Percentiles rank a stretch among this genome's conserved stretches.
phyloP scores from a whole-genome alignment of 148 eudicot species.

The Heliosperma pusillum region DNA sequence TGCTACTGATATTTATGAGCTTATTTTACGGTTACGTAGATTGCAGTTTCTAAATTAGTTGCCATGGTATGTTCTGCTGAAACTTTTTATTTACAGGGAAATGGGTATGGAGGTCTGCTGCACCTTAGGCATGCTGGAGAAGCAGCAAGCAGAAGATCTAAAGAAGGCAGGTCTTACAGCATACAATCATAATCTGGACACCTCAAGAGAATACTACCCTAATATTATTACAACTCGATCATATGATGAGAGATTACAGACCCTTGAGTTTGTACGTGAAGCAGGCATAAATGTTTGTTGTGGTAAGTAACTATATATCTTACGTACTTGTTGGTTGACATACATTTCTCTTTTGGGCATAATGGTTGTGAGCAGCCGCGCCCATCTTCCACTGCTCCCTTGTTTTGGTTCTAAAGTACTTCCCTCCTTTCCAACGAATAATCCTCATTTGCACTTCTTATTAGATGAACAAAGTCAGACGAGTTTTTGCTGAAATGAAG shows the following conservation, averaged over 20 bases:
- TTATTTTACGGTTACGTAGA: neutral
- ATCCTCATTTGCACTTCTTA: too few relatives aligned
- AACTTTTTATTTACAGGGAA: conserved; percentile 45
- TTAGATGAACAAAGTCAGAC: too few relatives aligned
- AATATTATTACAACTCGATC: conserved; percentile 88
- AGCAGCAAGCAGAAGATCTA: conserved; percentile 89
- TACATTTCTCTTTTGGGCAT: neutral
- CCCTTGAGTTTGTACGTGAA: conserved; percentile 85
- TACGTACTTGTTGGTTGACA: neutral
- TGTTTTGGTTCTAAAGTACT: neutral
- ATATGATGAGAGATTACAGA: conserved; percentile 89
- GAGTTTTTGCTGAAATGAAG: too few relatives aligned
- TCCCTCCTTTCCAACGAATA: too few relatives aligned
- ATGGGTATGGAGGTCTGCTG: conserved; percentile 99
- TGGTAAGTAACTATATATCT: conserved; percentile 45
- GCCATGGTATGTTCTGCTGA: conserved; percentile 5
- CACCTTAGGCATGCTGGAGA: conserved; percentile 97
- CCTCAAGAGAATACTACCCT: conserved; percentile 94
- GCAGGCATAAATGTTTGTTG: conserved; percentile 97
- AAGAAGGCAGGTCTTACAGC: conserved; percentile 97
- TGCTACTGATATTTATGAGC: neutral
- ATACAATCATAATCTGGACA: conserved; percentile 97
- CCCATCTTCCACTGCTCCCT: neutral
- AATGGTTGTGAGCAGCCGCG: neutral
- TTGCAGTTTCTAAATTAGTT: neutral